Evolutionary conservation across 768 basidiomycete species (phyloP), one percentile per base, ranked within the genome.

Genomic region (Boletellus ananiceps): DNA sequence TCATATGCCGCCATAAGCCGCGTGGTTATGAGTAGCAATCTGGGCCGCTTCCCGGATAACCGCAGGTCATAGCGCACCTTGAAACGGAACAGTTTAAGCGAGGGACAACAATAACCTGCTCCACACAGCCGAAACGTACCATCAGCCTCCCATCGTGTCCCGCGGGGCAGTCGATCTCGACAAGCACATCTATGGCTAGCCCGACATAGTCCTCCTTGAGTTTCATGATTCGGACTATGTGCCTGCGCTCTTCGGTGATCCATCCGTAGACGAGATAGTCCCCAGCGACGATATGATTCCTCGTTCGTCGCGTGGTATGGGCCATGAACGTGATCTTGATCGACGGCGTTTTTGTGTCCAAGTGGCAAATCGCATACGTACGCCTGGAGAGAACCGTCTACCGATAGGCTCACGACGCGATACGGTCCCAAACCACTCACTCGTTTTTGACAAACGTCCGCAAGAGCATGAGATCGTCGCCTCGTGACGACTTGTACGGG

Each of bases 401-500:
- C 52, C 8, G 41, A 43, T 13, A 18, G 4, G 21, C 41, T n/a
- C 7, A 29, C 3, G 4, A 39, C 1, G 12, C 11, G 15, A 46
- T 15, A 9, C 4, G 31, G 25, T 5, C 11, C 4, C 36, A 51
- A 8, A 13, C 6, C 31, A 51, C 64, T 14, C 23, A 66, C 64
- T 59, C 36, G 36, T 59, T 63, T 47, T 66, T 61, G 35, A 53
- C 42, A 32, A 55, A 61, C 6, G 64, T 68, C 41, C 59, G 61
- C 46, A 66, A 35, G 36, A 66, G 52, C 33, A 66, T 40, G 23
- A 66, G 57, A 36, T 67, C 19, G 33, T 66, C 66, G 8, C 64
- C 64, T 11, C 59, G 63, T 3, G 64, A 66, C 2, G 64, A 66
- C 25, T 61, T 68, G 41, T 68, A 68, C 2, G 64, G 64, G 19